These are phyloP conservation scores for Pythium utonaiense DNA, from an alignment of 352 stramenopile genomes.

Conservation along the genomic window DNA sequence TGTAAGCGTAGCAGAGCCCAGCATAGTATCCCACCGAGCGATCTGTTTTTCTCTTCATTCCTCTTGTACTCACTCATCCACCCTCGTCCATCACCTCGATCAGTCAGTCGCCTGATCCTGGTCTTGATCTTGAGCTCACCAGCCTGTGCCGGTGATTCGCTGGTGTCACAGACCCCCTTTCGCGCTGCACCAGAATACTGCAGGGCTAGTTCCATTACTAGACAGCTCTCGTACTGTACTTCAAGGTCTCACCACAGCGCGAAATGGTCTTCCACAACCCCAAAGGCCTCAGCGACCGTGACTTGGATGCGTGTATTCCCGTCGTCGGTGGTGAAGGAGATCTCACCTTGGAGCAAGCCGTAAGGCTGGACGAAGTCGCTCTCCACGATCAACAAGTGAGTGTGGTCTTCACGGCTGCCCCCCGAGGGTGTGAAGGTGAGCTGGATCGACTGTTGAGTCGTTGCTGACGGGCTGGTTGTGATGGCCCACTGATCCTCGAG, in stretches of 20 bases:
- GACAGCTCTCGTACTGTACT: background rate
- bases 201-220: background rate
- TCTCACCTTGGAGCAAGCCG: slow-evolving; percentile 23
- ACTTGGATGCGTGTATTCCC: slow-evolving; percentile 15
- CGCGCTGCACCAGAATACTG: slow-evolving; percentile 10
- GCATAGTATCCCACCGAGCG: too few species aligned
- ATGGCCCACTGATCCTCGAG: slow-evolving; percentile 23
- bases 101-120: background rate
- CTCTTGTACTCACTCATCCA: background rate
- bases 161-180: slow-evolving; percentile 12
- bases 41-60: background rate
- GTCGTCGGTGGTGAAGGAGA: slow-evolving; percentile 15
- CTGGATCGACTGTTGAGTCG: slow-evolving; percentile 18
- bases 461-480: background rate
- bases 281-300: slow-evolving; percentile 33
- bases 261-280: slow-evolving; percentile 42
- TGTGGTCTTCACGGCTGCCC: slow-evolving; percentile 32
- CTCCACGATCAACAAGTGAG: slow-evolving; percentile 26
- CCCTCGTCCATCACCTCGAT: background rate
- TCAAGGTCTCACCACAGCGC: slow-evolving; percentile 29
- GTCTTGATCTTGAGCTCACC: background rate
- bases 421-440: slow-evolving; percentile 30
- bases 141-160: slow-evolving; percentile 8
- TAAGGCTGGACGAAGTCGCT: slow-evolving; percentile 48
- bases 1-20: too few species aligned